phyloP scores from a whole-genome alignment of 176 grass and related monocot species.

The Puya raimondii region DNA sequence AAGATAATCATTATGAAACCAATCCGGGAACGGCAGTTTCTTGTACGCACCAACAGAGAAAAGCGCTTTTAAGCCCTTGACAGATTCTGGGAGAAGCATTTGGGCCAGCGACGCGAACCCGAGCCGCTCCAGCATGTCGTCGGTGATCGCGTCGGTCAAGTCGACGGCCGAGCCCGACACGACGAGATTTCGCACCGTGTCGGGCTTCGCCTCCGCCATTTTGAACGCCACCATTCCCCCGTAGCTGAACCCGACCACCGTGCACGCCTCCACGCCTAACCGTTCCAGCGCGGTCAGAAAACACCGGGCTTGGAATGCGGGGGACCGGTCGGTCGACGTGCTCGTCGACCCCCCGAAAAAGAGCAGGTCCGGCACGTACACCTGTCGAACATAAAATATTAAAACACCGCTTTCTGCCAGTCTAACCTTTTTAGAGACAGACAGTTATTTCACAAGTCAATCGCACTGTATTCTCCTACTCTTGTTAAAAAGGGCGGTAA shows the following conservation, averaged over 20 bases:
- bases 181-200: slow-evolving; percentile 50
- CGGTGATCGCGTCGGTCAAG: slow-evolving; percentile 73
- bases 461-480: too few relatives aligned
- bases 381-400: background rate
- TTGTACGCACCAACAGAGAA: slow-evolving; percentile 47
- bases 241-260: slow-evolving; percentile 91
- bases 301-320: slow-evolving; percentile 68
- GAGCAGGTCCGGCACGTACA: slow-evolving; percentile 93
- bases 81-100: slow-evolving; percentile 67
- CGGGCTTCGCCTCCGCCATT: slow-evolving; percentile 68
- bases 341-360: slow-evolving; percentile 76
- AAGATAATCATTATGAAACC: slow-evolving; percentile 54
- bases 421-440: too few relatives aligned
- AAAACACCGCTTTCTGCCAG: too few relatives aligned
- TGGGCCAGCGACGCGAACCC: slow-evolving; percentile 55
- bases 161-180: slow-evolving; percentile 69
- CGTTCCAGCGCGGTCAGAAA: slow-evolving; percentile 32
- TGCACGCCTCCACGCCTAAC: slow-evolving; percentile 53
- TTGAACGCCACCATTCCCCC: slow-evolving; percentile 85
- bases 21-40: slow-evolving; percentile 68
- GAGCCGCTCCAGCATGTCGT: slow-evolving; percentile 32
- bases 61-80: slow-evolving; percentile 78
- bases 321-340: slow-evolving; percentile 42
- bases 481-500: too few relatives aligned
- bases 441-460: too few relatives aligned